Base-by-base conservation (phyloP, 371 early-diverging fungal genomes). In the Batrachochytrium dendrobatidis region DNA sequence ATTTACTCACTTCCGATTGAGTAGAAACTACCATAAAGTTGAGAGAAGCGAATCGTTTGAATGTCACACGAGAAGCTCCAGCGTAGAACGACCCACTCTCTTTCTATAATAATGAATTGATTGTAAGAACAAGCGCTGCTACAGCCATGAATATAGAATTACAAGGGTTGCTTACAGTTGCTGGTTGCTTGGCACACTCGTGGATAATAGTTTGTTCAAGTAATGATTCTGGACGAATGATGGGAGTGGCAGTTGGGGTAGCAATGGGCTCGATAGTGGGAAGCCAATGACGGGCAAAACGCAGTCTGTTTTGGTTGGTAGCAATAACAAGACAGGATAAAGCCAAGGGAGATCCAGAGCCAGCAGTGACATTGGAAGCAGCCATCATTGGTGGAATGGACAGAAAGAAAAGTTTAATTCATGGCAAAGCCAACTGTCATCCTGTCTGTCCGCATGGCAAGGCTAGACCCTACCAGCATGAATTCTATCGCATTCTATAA, bases 271-370 rank as follows among this genome's bases (percentile, higher is more conserved):
- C n/a, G 39, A 15, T 39, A 12, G 15, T 12, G 39, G 51, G 51
- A n/a, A 32, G 12, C 51, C 51, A 51, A 32, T 51, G 51, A 17
- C 51, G 51, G 10, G 51, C 51, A 24, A 51, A 51, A 7, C 51
- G 51, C 10, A 51, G 51, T 12, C 51, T 28, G 51, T 32, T 32
- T 3, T 12, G 3, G 30, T 24, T 4, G 25, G 10, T 17, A 17
- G 39, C 39, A 39, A 39, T 20, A 39, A 39, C 39, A 39, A 39
- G 20, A 39, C 39, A 17, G 39, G 15, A 20, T 20, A 39, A 20
- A 15, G 39, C 39, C 15, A 39, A 17, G 17, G 39, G 39, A 39
- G n/a, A n/a, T n/a, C n/a, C n/a, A n/a, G n/a, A n/a, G n/a, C n/a
- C n/a, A n/a, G n/a, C n/a, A n/a, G n/a, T n/a, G n/a, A n/a, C n/a